phyloP scores from a whole-genome alignment of 106 monocot species.

The Hemerocallis citrina region DNA sequence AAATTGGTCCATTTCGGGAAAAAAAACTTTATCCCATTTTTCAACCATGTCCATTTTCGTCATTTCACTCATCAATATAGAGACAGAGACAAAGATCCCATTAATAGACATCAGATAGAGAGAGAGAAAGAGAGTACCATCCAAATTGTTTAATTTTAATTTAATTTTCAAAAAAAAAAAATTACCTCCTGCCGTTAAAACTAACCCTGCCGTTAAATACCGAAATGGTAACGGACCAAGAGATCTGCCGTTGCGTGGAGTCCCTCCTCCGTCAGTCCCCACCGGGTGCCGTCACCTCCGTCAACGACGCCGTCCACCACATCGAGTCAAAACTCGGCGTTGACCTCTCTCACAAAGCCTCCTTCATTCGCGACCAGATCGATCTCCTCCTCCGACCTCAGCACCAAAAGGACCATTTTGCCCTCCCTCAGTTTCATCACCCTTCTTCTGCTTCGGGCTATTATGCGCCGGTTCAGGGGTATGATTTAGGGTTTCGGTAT shows the following conservation, averaged over 20 bases:
- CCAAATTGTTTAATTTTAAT: too few species aligned
- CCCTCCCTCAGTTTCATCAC: conserved; percentile 11
- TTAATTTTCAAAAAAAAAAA: conserved; percentile 8
- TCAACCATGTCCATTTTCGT: too few species aligned
- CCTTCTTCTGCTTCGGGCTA: conserved; percentile 17
- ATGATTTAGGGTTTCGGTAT: background rate
- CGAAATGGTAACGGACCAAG: conserved; percentile 75
- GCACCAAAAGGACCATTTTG: conserved; percentile 8
- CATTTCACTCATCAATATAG: too few species aligned
- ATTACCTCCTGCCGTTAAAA: background rate
- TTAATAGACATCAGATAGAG: background rate
- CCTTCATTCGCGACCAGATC: conserved; percentile 73
- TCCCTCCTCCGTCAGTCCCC: conserved; percentile 58
- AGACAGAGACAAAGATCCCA: too few species aligned
- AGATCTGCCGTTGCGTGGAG: conserved; percentile 74
- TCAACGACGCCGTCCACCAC: conserved; percentile 57
- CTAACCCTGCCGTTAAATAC: background rate
- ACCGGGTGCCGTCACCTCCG: conserved; percentile 18
- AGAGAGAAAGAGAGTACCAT: conserved; percentile 1
- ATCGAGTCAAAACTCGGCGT: conserved; percentile 68
- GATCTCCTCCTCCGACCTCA: conserved; percentile 29
- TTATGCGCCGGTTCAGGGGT: conserved; percentile 11
- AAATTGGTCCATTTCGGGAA: too few species aligned
- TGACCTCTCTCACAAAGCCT: conserved; percentile 84
- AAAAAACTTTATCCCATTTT: too few species aligned